Evolutionary conservation across 345 rosid genomes (phyloP).

Genomic region (Salix suchowensis): DNA sequence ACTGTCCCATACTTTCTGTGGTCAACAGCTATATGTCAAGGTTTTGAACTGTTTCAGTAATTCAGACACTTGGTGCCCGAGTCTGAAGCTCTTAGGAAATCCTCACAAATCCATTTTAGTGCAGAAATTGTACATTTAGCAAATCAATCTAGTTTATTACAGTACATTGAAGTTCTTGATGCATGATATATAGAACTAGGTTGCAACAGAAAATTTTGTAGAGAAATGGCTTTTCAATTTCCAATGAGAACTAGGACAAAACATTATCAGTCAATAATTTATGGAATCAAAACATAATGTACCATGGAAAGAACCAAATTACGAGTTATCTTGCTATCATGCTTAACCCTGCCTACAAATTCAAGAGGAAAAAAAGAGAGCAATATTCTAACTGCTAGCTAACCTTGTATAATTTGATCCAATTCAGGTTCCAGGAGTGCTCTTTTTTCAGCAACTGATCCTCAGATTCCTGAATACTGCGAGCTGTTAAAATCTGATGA

Average conservation of each 20-base stretch:
- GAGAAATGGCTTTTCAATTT: background rate
- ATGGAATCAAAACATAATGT: background rate
- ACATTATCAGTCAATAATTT: background rate
- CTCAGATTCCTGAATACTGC: slow-evolving; percentile 86
- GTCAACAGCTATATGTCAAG: no score
- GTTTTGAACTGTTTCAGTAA: no score
- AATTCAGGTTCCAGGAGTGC: slow-evolving; percentile 77
- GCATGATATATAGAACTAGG: background rate
- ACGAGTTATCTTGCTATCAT: background rate
- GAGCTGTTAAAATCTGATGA: slow-evolving; percentile 73
- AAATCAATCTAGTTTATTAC: background rate
- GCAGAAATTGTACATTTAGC: background rate
- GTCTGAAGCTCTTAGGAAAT: no score
- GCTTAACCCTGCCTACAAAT: background rate
- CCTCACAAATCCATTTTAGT: no score
- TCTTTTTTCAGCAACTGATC: slow-evolving; percentile 90
- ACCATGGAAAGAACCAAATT: background rate
- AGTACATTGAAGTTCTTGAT: background rate
- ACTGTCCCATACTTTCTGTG: no score
- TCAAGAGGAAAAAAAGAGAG: background rate
- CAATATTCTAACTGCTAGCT: background rate
- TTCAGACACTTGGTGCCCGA: no score
- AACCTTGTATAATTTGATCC: background rate
- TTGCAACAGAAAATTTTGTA: background rate
- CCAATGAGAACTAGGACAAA: background rate